These are phyloP conservation scores for Trifolium repens DNA, from an alignment of 306 rosid species.

Conservation along the genomic window DNA sequence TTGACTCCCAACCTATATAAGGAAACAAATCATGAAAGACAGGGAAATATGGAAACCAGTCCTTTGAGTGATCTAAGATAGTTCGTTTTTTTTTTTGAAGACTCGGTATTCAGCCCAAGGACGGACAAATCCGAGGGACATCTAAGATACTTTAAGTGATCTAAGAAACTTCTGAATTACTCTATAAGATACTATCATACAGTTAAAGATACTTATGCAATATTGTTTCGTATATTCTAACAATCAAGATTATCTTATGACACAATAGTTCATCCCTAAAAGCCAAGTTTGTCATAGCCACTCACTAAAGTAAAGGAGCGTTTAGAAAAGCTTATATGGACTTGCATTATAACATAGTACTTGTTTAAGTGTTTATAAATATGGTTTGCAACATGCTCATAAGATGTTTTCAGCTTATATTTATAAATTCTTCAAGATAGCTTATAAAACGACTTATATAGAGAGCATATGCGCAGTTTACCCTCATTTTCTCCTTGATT, in stretches of 20 bases:
- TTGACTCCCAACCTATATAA: background rate
- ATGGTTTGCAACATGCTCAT: background rate
- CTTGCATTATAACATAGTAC: too few species aligned
- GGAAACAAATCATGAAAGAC: background rate
- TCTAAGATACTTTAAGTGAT: background rate
- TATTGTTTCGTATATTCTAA: background rate
- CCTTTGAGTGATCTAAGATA: background rate
- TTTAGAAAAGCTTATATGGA: background rate
- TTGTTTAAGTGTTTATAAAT: too few species aligned
- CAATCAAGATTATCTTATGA: slow-evolving; percentile 1
- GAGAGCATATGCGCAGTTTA: background rate
- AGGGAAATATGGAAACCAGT: background rate
- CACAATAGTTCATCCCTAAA: slow-evolving; percentile 10
- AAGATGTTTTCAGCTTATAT: background rate
- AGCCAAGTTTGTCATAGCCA: slow-evolving; percentile 25
- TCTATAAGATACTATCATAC: background rate
- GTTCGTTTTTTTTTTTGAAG: too few species aligned
- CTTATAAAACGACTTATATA: background rate
- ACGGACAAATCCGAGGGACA: too few species aligned
- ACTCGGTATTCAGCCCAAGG: too few species aligned
- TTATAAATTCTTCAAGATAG: background rate
- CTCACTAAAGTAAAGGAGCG: background rate
- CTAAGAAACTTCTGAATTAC: background rate
- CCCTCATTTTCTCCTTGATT: background rate
- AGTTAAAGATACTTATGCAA: background rate